Conservation (phyloP, 2,329 filamentous ascomycete genomes). For the Didymella sp. region DNA sequence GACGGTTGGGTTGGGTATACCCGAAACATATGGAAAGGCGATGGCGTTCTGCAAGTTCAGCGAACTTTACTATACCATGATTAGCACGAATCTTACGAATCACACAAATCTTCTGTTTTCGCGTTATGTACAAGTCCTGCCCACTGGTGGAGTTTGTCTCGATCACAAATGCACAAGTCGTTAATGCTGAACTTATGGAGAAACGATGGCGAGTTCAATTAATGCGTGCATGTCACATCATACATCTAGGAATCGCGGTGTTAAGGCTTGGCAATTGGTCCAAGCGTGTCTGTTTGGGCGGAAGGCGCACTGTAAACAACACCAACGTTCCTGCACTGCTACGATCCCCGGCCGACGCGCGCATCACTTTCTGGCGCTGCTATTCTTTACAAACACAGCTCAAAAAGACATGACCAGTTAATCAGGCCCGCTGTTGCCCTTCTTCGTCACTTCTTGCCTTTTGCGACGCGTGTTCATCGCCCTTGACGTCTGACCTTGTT, state of each 20-base stretch:
- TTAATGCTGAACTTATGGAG: no score
- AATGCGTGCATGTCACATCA: no score
- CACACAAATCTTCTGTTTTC: not conserved
- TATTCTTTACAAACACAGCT: conserved; percentile 19
- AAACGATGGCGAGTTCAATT: no score
- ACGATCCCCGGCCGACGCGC: conserved; percentile 24
- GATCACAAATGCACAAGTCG: no score
- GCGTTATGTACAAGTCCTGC: no score
- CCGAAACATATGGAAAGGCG: not conserved
- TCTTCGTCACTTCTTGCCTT: conserved; percentile 22
- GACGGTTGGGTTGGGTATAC: conserved; percentile 4
- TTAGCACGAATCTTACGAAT: conserved; percentile 13
- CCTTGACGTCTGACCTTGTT: conserved; percentile 2
- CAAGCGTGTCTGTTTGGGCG: conserved; percentile 11
- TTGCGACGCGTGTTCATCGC: conserved; percentile 35
- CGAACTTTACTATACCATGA: conserved; percentile 13
- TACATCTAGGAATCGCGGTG: no score
- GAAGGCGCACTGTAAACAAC: conserved; percentile 17
- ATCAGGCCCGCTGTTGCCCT: conserved; percentile 7
- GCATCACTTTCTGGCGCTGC: conserved; percentile 20
- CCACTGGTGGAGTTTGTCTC: no score
- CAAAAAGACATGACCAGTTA: conserved; percentile 33
- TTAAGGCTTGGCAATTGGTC: not conserved
- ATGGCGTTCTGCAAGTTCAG: conserved; percentile 7
- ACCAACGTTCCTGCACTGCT: conserved; percentile 20